phyloP scores from a whole-genome alignment of 202 grass and related monocot genomes.

The Carex arenaria region DNA sequence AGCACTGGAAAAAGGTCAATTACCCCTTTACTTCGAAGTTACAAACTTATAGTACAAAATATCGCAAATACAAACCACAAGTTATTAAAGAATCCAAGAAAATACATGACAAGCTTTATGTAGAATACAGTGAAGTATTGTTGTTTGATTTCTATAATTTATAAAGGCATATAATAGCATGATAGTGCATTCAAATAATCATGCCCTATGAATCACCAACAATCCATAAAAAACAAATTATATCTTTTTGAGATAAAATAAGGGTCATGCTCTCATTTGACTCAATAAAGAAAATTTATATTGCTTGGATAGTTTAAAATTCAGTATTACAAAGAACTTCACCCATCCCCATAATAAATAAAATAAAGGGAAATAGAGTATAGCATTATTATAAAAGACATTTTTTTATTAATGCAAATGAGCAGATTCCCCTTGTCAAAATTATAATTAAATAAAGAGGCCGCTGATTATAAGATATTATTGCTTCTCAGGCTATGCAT shows the following conservation, averaged over 20 bases:
- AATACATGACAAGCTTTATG: not conserved
- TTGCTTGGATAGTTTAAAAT: not conserved
- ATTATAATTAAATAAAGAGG: not conserved
- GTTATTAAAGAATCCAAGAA: not conserved
- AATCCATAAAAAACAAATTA: not conserved
- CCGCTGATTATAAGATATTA: not conserved
- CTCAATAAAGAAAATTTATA: not conserved
- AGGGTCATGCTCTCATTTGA: too few relatives aligned
- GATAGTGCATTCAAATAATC: not conserved
- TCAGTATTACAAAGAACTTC: not conserved
- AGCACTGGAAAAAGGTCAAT: not conserved
- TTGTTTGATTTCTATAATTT: constrained; percentile 1
- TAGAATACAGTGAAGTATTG: not conserved
- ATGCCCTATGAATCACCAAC: not conserved
- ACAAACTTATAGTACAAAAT: not conserved
- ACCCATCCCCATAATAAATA: constrained; percentile 1
- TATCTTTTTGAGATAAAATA: not conserved
- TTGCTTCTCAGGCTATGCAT: not conserved
- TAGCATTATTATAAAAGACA: not conserved
- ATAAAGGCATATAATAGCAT: not conserved
- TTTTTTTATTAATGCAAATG: not conserved
- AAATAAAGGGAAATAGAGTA: not conserved
- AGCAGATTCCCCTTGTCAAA: not conserved
- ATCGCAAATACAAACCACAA: not conserved
- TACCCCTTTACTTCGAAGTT: not conserved